Conservation (phyloP, 805 yeast species). For the Saturnispora sekii region DNA sequence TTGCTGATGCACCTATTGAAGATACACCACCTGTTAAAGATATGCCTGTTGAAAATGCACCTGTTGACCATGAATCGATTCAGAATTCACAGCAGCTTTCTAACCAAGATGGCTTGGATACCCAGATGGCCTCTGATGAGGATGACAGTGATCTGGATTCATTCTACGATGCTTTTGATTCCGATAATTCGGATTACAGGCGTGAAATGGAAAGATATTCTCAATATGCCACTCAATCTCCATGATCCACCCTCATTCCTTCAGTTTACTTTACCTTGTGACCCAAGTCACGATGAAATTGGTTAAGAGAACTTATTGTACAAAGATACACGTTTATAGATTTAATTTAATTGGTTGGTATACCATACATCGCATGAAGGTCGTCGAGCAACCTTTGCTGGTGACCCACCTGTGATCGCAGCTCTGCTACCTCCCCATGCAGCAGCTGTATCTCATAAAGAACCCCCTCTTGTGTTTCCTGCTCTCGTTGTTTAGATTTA, state of each 20-base stretch:
- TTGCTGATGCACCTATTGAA: neutral
- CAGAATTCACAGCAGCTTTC: neutral
- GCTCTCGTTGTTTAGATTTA: constrained; percentile 57
- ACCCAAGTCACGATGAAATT: no score
- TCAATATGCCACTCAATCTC: neutral
- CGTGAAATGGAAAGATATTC: constrained; percentile 5
- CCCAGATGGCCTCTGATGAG: neutral
- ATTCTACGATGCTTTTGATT: constrained; percentile 5
- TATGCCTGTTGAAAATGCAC: no score
- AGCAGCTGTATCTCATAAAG: constrained; percentile 63
- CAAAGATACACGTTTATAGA: neutral
- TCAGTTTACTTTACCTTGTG: no score
- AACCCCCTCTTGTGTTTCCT: constrained; percentile 49
- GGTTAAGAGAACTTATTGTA: neutral
- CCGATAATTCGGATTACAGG: constrained; percentile 6
- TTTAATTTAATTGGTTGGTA: constrained; percentile 29
- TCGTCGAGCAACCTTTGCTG: constrained; percentile 36
- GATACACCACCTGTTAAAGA: no score
- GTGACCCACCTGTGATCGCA: constrained; percentile 37
- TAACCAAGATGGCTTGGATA: no score
- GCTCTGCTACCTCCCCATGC: constrained; percentile 58
- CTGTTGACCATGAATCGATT: no score
- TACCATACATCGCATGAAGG: constrained; percentile 36
- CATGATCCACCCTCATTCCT: no score
- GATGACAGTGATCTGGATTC: constrained; percentile 1